Evolutionary conservation across 2,329 filamentous ascomycete genomes (phyloP).

Genomic region (Calonectria multiphialidica): DNA sequence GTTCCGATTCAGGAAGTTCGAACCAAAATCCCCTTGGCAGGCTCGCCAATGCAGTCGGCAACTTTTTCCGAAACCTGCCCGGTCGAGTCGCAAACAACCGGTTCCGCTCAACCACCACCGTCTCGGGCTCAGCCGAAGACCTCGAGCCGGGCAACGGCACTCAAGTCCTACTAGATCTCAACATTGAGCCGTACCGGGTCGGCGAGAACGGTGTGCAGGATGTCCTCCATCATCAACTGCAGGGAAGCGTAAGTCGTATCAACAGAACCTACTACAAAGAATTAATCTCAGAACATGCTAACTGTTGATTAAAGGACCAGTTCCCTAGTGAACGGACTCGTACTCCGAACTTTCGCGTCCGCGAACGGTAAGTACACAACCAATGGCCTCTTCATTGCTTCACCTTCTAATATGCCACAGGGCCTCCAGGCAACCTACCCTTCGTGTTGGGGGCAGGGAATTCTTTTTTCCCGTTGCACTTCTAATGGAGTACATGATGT

Average conservation of each 20-base stretch:
- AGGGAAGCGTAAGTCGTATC: neutral
- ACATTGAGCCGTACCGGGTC: neutral
- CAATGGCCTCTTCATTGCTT: neutral
- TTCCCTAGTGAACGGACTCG: neutral
- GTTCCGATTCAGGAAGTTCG: neutral
- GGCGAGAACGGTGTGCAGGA: neutral
- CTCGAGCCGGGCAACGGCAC: too few relatives aligned
- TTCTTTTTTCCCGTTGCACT: neutral
- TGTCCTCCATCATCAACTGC: neutral
- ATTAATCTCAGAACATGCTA: neutral
- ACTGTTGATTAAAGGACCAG: neutral
- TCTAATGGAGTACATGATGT: neutral
- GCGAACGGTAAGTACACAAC: neutral
- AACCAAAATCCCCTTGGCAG: too few relatives aligned
- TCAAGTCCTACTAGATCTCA: neutral
- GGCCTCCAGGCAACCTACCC: too few relatives aligned
- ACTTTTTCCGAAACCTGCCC: neutral
- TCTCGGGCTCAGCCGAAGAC: too few relatives aligned
- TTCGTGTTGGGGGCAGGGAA: neutral
- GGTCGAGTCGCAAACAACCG: too few relatives aligned
- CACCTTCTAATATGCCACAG: neutral
- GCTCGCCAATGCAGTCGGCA: neutral
- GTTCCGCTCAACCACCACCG: too few relatives aligned
- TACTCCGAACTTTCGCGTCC: neutral
- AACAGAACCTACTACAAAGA: too few relatives aligned